A percentile compares a stretch with the other conserved stretches of the same genome.
Evolutionary conservation across 352 stramenopile species (phyloP).

Genomic region (Globisporangium echinulatum): DNA sequence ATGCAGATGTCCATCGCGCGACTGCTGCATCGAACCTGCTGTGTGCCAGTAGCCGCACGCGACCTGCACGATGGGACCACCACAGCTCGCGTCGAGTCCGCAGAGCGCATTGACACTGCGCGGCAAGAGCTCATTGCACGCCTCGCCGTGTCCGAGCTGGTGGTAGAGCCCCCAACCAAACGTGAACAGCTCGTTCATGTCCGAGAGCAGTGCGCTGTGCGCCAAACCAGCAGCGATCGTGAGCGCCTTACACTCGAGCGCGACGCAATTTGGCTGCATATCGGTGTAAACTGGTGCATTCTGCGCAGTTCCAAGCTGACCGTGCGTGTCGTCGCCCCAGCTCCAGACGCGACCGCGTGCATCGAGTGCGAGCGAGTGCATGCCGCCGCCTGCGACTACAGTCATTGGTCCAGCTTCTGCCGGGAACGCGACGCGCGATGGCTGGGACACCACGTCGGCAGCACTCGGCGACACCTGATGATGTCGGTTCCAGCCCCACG

Average conservation of each 20-base stretch:
- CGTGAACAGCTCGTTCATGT: slow-evolving; percentile 34
- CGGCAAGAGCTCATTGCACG: slow-evolving; percentile 26
- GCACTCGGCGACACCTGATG: slow-evolving; percentile 25
- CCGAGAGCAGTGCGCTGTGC: slow-evolving; percentile 43
- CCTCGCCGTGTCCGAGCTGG: slow-evolving; percentile 57
- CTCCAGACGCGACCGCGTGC: slow-evolving; percentile 30
- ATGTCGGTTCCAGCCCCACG: slow-evolving; percentile 51
- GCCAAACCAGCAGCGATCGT: slow-evolving; percentile 39
- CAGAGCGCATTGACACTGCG: slow-evolving; percentile 32
- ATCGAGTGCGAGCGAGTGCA: slow-evolving; percentile 58
- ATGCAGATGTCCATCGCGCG: not conserved
- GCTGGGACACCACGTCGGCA: slow-evolving; percentile 9
- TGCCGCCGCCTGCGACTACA: slow-evolving; percentile 39
- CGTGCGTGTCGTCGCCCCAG: slow-evolving; percentile 61
- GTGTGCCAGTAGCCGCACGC: slow-evolving; percentile 76
- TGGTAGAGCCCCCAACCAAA: slow-evolving; percentile 80
- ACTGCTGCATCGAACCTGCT: slow-evolving; percentile 20
- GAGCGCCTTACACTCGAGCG: slow-evolving; percentile 5
- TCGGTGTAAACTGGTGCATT: not conserved
- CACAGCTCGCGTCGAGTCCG: slow-evolving; percentile 31
- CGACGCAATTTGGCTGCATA: slow-evolving; percentile 6
- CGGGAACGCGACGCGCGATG: slow-evolving; percentile 23
- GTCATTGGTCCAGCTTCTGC: slow-evolving; percentile 4
- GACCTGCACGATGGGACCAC: slow-evolving; percentile 30
- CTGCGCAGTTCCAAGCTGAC: slow-evolving; percentile 38